Evolutionary conservation across 805 yeast species (phyloP), one percentile per base, ranked within the genome.

Genomic region (Kazachstania taianensis): DNA sequence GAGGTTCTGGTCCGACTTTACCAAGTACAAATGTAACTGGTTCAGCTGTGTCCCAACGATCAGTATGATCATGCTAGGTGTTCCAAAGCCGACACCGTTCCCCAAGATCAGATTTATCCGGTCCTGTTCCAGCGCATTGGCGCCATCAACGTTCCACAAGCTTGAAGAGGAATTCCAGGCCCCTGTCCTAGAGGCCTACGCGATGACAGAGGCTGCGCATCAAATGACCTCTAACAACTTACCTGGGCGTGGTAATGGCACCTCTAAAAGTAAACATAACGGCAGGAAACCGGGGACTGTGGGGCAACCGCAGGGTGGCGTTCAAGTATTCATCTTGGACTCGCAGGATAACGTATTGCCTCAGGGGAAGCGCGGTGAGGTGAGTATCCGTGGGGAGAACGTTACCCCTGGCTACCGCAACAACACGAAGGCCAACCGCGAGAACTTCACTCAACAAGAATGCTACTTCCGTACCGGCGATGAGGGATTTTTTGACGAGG

Each of bases 141-240:
- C 85, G 1, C 83, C 84, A 2, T 55, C 75, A 1, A 75, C 76
- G 5, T 72, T 79, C 61, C 63, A 63, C 36, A 65, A 69, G 52
- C 61, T 79, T 32, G 86, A 79, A 46, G 41, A 58, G 32, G 63
- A 66, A 20, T 73, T 79, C 53, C 59, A 69, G 7, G 79, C 82
- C 0, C 85, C 85, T 1, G 85, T 79, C 0, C 51, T 78, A 12
- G 87, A 79, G 53, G 86, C 86, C 0, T 79, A 79, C 50, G 86
- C 85, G 4, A 78, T 79, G 84, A 79, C 86, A 2, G 87, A 79
- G 52, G 83, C 83, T 1, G 68, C 82, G n/a, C 86, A 79, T 54
- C 85, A 79, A 55, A 80, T 79, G 78, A 74, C 82, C 8, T 77
- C 85, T 3, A 79, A 79, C 55, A 68, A 72, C 44, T 57, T 78